phyloP scores from a whole-genome alignment of 441 rosid species.

The Arabidopsis hybrid region DNA sequence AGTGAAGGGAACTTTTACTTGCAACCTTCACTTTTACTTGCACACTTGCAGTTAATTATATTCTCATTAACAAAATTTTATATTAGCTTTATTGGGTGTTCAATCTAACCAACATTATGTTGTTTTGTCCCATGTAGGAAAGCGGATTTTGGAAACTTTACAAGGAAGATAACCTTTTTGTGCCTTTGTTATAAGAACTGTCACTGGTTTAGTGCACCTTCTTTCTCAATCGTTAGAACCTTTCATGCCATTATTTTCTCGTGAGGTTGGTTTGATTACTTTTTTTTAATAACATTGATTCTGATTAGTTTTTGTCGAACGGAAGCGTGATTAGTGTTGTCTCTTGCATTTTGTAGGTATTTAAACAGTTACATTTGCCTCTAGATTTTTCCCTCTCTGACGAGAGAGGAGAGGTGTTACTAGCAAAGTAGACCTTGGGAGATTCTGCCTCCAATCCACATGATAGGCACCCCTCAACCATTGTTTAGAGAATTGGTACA shows the following conservation, averaged over 20 bases:
- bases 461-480: slow-evolving; percentile 76
- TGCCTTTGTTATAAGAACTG: slow-evolving; percentile 74
- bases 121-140: neutral
- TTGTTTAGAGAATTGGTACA: slow-evolving; percentile 80
- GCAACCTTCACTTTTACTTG: slow-evolving; percentile 44
- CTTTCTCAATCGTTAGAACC: slow-evolving; percentile 90
- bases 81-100: too few species aligned
- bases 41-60: slow-evolving; percentile 65
- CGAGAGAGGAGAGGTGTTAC: slow-evolving; percentile 66
- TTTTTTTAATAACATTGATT: too few species aligned
- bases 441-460: slow-evolving; percentile 70
- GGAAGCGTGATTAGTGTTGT: too few species aligned
- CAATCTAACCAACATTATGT: too few species aligned
- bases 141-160: slow-evolving; percentile 88
- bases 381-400: slow-evolving; percentile 68
- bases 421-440: slow-evolving; percentile 80
- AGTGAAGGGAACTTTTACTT: slow-evolving; percentile 90
- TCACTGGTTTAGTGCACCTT: slow-evolving; percentile 80
- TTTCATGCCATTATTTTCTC: slow-evolving; percentile 87
- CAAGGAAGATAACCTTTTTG: slow-evolving; percentile 80
- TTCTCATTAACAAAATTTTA: too few species aligned
- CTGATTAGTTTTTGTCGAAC: too few species aligned
- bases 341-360: slow-evolving; percentile 18
- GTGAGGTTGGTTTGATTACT: slow-evolving; percentile 49
- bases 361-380: slow-evolving; percentile 80